phyloP scores from a whole-genome alignment of 495 filamentous ascomycete species.

The Friedmanniomyces simplex region DNA sequence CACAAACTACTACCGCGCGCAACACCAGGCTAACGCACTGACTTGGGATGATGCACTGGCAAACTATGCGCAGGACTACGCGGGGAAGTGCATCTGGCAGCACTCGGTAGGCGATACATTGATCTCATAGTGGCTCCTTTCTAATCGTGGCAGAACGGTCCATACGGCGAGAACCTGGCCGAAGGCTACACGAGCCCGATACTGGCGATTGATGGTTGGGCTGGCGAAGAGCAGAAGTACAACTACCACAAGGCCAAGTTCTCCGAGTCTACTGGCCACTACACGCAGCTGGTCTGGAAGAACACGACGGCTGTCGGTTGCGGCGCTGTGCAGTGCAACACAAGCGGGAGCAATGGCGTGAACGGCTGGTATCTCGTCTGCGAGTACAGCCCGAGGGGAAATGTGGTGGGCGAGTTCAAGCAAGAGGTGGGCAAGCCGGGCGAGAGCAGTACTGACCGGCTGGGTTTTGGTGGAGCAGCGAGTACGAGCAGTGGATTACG shows the following conservation, averaged over 20 bases:
- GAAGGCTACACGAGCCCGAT: conserved; percentile 52
- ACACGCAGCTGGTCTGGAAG: conserved; percentile 77
- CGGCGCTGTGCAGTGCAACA: conserved; percentile 47
- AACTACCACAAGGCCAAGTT: conserved; percentile 49
- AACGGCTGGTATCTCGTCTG: conserved; percentile 69
- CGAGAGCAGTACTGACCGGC: conserved; percentile 1
- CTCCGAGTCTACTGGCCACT: conserved; percentile 62
- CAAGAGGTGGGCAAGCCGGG: conserved; percentile 37
- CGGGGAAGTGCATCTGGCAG: conserved; percentile 45
- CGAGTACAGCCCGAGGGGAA: conserved; percentile 68
- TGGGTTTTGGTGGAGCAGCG: conserved; percentile 8
- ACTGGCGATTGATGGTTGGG: conserved; percentile 56
- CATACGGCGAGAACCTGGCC: conserved; percentile 72
- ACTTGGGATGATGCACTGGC: conserved; percentile 57
- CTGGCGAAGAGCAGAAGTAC: conserved; percentile 49
- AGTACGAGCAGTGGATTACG: neutral
- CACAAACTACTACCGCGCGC: conserved; percentile 56
- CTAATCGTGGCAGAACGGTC: conserved; percentile 41
- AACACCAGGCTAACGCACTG: conserved; percentile 52
- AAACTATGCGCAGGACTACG: conserved; percentile 44
- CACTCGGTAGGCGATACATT: conserved; percentile 45
- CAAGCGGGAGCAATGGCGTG: conserved; percentile 25
- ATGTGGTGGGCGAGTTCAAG: conserved; percentile 51
- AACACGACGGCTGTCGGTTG: conserved; percentile 61
- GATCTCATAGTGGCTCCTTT: conserved; percentile 1